A percentile compares a stretch with the other conserved stretches of the same genome.
Conservation (phyloP, 2,329 filamentous ascomycete species). For the Calonectria hawksworthii region DNA sequence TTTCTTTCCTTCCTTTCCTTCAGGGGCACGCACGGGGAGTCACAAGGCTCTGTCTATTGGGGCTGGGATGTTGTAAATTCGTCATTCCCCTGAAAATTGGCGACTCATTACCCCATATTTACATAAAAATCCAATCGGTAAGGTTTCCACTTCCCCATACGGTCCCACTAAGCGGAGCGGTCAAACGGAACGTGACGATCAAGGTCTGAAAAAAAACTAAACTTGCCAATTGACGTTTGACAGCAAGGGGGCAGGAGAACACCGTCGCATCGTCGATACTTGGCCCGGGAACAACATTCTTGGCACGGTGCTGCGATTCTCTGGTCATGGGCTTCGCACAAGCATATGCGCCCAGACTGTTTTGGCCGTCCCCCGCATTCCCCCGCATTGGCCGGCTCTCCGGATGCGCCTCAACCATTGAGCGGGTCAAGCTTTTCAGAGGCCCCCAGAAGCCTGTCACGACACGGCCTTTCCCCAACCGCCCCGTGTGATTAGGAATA, state of each 20-base stretch:
- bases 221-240: background rate
- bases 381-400: background rate
- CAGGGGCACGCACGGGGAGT: background rate
- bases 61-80: background rate
- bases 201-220: background rate
- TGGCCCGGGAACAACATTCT: background rate
- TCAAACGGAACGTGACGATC: background rate
- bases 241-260: background rate
- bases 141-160: background rate
- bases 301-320: background rate
- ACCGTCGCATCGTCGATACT: background rate
- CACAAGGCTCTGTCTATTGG: background rate
- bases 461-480: background rate
- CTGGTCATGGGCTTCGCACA: background rate
- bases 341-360: background rate
- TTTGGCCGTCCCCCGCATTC: background rate
- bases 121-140: background rate
- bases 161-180: conserved; percentile 1
- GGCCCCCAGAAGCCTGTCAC: background rate
- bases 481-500: background rate
- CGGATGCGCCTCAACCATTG: background rate
- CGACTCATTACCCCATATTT: background rate
- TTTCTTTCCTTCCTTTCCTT: background rate
- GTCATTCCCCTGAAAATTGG: background rate
- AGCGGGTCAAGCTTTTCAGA: background rate